Conservation (phyloP, 768 basidiomycete species). For the Russula brevipes region DNA sequence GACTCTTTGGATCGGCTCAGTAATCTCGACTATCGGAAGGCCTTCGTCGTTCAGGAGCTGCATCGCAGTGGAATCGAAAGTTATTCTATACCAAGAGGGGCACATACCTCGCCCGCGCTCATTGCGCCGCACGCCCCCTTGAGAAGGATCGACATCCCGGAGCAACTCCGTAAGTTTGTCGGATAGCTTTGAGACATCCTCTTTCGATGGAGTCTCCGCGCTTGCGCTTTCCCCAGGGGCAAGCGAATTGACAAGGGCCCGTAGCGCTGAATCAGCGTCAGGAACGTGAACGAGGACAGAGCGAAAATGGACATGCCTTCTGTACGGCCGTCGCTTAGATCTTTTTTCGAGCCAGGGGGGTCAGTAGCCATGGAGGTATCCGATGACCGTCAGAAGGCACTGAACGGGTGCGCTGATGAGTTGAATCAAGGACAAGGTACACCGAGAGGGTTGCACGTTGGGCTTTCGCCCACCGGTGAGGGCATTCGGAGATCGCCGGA, state of each 20-base stretch:
- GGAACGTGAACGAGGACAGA: background rate
- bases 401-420: background rate
- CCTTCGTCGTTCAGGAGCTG: conserved; percentile 77
- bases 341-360: conserved; percentile 1
- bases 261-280: conserved; percentile 33
- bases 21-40: conserved; percentile 75
- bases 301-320: conserved; percentile 7
- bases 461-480: background rate
- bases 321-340: conserved; percentile 8
- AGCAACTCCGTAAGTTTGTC: conserved; percentile 57
- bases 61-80: conserved; percentile 25
- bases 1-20: conserved; percentile 42
- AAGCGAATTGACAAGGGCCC: conserved; percentile 38
- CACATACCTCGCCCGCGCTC: conserved; percentile 63
- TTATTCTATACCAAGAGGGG: conserved; percentile 7
- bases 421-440: background rate
- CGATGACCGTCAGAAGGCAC: background rate
- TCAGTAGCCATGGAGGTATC: conserved; percentile 10
- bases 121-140: conserved; percentile 37
- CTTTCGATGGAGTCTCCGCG: conserved; percentile 37
- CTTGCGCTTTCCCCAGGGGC: conserved; percentile 24
- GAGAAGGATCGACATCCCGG: conserved; percentile 34
- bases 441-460: no score
- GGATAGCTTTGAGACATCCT: conserved; percentile 50
- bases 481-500: conserved; percentile 9